Base-by-base conservation (phyloP, 1,139 yeast species). In the Blastobotrys persicus region DNA sequence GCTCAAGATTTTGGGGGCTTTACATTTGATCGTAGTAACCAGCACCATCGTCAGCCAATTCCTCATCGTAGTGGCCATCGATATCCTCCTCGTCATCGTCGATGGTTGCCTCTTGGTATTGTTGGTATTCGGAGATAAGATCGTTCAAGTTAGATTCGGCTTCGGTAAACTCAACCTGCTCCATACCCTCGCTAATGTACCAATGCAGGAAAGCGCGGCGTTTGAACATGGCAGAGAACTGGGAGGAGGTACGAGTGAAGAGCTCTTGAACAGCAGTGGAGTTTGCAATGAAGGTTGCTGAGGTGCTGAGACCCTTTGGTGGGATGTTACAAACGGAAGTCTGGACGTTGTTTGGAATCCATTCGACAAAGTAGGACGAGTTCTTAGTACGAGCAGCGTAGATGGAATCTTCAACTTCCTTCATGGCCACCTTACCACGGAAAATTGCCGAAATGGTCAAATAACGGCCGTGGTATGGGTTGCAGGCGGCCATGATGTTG, bases 111-210 rank as follows among this genome's bases (percentile, higher is more conserved):
- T 70, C 66, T 61, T 73, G 75, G 62, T 73, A 72, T 60, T 73
- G 77, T 60, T 70, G 73, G 59, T 73, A 73, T 58, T 73, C 77
- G 44, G 62, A 59, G 34, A 73, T 71, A 44, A 73, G 61, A 51
- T 73, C 77, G 49, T 64, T 64, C 59, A 73, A 60, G 60, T 73
- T 72, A 46, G 73, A 65, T 54, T 71, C 72, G 13, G 77, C 77
- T 59, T 73, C 77, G 31, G 72, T 67, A 62, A 73, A 73, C 59
- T 73, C 77, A 54, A 67, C 66, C 59, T 67, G 74, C 48, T 73
- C 77, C 77, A 73, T 73, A 48, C 77, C 77, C 56, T 73, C 77
- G 33, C 70, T 66, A 17, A 73, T 69, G 61, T 72, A 73, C 75
- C 77, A 73, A 56, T 73, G 77, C 57, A 73, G 58, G 68, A 73